Percentiles rank a stretch among this genome's conserved stretches.
Evolutionary conservation across 129 eudicot genomes (phyloP).

Genomic region (Ambrosia artemisiifolia): DNA sequence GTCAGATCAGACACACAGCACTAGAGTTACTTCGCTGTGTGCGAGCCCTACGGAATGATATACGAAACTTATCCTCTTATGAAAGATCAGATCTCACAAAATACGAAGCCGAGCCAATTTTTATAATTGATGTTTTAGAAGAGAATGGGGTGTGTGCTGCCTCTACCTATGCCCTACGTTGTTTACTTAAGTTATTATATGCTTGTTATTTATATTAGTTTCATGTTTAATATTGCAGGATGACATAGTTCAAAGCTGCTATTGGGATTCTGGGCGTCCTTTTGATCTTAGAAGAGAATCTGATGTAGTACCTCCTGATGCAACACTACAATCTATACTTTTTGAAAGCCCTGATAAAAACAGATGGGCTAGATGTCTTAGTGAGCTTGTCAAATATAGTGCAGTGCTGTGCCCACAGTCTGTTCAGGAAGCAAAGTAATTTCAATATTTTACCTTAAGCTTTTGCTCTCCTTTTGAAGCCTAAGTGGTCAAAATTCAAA

Average conservation of each 20-base stretch:
- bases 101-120: constrained; percentile 87
- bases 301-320: constrained; percentile 90
- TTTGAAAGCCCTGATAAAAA: constrained; percentile 98
- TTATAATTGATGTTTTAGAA: constrained; percentile 91
- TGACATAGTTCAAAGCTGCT: constrained; percentile 98
- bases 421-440: constrained; percentile 97
- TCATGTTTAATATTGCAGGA: constrained; percentile 47
- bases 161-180: constrained; percentile 5
- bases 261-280: constrained; percentile 92
- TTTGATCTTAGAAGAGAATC: constrained; percentile 87
- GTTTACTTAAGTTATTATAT: not conserved
- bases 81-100: constrained; percentile 61
- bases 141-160: constrained; percentile 89
- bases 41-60: constrained; percentile 88
- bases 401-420: constrained; percentile 93
- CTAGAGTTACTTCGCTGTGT: constrained; percentile 92
- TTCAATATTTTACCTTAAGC: constrained; percentile 2
- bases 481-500: not conserved
- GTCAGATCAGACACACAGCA: constrained; percentile 95
- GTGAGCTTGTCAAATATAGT: constrained; percentile 92
- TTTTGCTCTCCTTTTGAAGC: not conserved
- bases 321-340: constrained; percentile 82
- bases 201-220: not conserved
- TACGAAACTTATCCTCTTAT: constrained; percentile 47
- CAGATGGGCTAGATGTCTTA: constrained; percentile 95